A percentile compares a stretch with the other conserved stretches of the same genome.
phyloP scores from a whole-genome alignment of 805 yeast species.

The Kodamaea kaohsiungensis region DNA sequence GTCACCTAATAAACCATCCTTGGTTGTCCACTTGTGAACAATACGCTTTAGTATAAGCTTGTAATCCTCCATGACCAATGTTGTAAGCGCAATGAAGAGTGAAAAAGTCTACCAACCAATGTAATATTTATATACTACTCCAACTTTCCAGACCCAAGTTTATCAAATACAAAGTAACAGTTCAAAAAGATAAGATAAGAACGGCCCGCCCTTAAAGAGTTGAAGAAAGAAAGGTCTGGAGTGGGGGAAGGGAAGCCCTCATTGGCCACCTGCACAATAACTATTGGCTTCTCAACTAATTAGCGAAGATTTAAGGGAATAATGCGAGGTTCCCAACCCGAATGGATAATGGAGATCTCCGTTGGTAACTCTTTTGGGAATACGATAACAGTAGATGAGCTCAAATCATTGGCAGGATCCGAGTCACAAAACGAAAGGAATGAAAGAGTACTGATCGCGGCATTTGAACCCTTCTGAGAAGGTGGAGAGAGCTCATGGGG shows the following conservation, averaged over 20 bases:
- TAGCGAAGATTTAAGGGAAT: background rate
- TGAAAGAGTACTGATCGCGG: background rate
- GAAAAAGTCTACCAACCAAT: background rate
- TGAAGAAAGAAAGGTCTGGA: background rate
- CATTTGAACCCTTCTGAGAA: background rate
- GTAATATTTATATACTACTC: background rate
- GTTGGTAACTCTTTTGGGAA: background rate
- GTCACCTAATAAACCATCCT: conserved; percentile 83
- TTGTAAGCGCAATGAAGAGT: background rate
- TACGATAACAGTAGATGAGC: background rate
- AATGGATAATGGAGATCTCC: background rate
- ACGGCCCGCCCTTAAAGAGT: conserved; percentile 4
- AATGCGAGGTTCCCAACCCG: background rate
- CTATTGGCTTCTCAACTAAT: background rate
- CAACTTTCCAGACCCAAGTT: background rate
- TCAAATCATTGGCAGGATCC: background rate
- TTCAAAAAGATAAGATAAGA: conserved; percentile 6
- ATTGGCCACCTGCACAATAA: background rate
- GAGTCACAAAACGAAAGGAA: background rate
- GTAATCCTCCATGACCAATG: background rate
- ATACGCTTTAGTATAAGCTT: conserved; percentile 21
- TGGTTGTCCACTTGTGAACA: conserved; percentile 59
- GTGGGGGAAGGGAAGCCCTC: background rate
- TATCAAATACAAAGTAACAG: background rate
- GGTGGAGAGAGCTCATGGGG: too few species aligned